Evolutionary conservation across 306 rosid genomes (phyloP).

Genomic region (Castanea mollissima): DNA sequence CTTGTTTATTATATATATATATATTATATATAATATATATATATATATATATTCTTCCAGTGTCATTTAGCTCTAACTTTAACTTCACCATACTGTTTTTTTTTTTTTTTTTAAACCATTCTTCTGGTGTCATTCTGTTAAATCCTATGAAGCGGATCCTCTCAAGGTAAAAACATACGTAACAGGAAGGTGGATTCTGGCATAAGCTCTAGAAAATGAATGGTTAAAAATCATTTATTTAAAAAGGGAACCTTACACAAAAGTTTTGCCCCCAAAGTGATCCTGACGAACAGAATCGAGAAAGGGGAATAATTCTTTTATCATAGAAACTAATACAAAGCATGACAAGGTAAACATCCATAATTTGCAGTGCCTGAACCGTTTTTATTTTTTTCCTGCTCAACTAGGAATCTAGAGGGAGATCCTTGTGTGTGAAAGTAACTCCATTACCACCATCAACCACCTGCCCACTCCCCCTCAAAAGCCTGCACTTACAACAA

Average conservation of each 20-base stretch:
- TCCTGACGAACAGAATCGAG: background rate
- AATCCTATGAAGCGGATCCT: background rate
- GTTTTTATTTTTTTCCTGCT: background rate
- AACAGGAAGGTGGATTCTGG: no score
- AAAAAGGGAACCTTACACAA: no score
- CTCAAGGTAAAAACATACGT: no score
- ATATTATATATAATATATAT: no score
- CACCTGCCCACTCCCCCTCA: slow-evolving; percentile 82
- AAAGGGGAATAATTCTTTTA: background rate
- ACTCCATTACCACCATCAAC: slow-evolving; percentile 69
- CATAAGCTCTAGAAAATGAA: no score
- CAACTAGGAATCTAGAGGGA: slow-evolving; percentile 25
- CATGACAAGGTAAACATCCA: slow-evolving; percentile 19
- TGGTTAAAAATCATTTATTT: no score
- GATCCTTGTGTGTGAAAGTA: slow-evolving; percentile 51
- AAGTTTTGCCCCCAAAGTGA: background rate
- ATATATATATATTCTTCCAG: no score
- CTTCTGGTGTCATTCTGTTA: background rate
- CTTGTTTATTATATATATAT: no score
- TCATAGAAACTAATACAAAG: slow-evolving; percentile 9
- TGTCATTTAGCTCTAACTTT: no score
- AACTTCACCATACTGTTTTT: no score
- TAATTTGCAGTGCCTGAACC: slow-evolving; percentile 9
- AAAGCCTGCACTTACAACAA: slow-evolving; percentile 57
- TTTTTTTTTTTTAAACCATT: no score